These are phyloP conservation scores for Malassezia slooffiae DNA, from an alignment of 1,284 basidiomycete species.

Conservation along the genomic window DNA sequence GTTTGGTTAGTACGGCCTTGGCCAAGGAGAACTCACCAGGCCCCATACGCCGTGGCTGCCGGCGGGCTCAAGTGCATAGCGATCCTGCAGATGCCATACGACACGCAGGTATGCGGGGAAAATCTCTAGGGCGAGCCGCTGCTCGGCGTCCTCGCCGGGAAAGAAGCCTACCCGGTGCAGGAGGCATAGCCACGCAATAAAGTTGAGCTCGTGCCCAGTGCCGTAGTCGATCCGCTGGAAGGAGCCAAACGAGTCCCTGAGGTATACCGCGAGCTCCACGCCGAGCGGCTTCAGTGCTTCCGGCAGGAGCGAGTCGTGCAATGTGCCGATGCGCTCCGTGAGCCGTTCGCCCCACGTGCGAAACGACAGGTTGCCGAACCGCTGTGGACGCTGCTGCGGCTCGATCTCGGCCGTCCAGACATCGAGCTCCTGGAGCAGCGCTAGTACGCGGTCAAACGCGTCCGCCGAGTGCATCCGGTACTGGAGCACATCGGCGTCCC, in stretches of 20 bases:
- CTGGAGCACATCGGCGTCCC: conserved; percentile 1
- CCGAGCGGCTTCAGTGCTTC: conserved; percentile 51
- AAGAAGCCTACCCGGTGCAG: conserved; percentile 30
- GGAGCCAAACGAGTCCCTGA: conserved; percentile 78
- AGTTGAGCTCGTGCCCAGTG: conserved; percentile 69
- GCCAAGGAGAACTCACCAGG: no score
- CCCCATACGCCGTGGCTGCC: conserved; percentile 68
- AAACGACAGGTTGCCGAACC: conserved; percentile 90
- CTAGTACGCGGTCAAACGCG: conserved; percentile 50
- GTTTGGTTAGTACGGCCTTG: no score
- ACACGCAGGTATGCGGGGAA: conserved; percentile 68
- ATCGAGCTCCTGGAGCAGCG: conserved; percentile 61
- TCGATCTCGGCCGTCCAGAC: conserved; percentile 74
- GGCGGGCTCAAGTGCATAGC: conserved; percentile 58
- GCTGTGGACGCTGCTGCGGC: conserved; percentile 65
- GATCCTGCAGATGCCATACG: conserved; percentile 75
- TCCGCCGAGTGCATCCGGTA: background rate
- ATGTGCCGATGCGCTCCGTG: conserved; percentile 50
- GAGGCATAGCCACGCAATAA: conserved; percentile 34
- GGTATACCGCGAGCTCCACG: conserved; percentile 61
- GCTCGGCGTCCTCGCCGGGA: conserved; percentile 13
- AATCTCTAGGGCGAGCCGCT: conserved; percentile 50
- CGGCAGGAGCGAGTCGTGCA: conserved; percentile 50
- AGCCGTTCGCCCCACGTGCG: conserved; percentile 71
- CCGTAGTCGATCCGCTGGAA: conserved; percentile 89